These are phyloP conservation scores for Botrytis squamosa DNA, from an alignment of 2,329 filamentous ascomycete genomes.

Conservation along the genomic window DNA sequence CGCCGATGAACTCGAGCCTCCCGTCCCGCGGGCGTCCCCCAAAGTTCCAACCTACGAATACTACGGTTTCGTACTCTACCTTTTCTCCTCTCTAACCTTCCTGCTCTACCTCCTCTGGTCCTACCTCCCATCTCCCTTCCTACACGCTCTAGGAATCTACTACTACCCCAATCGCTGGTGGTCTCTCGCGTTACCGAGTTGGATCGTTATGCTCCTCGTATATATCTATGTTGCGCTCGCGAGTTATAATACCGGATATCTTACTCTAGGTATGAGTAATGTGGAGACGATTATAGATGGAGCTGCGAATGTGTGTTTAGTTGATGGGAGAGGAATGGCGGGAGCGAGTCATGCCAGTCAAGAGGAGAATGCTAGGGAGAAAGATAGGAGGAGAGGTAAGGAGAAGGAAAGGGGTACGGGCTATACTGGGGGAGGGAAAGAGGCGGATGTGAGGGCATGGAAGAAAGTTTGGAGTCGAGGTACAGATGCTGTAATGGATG, in stretches of 20 bases:
- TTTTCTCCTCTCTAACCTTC: slow-evolving; percentile 82
- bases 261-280: slow-evolving; percentile 76
- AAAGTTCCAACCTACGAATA: slow-evolving; percentile 99
- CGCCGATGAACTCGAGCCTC: slow-evolving; percentile 72
- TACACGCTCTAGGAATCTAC: slow-evolving; percentile 89
- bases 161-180: slow-evolving; percentile 99
- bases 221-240: slow-evolving; percentile 95
- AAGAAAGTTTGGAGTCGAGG: slow-evolving; percentile 82
- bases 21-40: slow-evolving; percentile 78
- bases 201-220: slow-evolving; percentile 80
- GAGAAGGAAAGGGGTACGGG: slow-evolving; percentile 19
- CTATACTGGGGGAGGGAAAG: slow-evolving; percentile 39
- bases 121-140: slow-evolving; percentile 85
- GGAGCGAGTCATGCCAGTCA: slow-evolving; percentile 42
- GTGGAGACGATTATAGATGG: slow-evolving; percentile 92
- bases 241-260: slow-evolving; percentile 82
- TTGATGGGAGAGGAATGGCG: slow-evolving; percentile 64
- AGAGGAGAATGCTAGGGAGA: slow-evolving; percentile 26
- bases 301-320: slow-evolving; percentile 77
- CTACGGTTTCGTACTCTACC: slow-evolving; percentile 96
- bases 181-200: slow-evolving; percentile 88
- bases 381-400: slow-evolving; percentile 39
- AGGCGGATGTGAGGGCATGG: slow-evolving; percentile 57
- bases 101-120: slow-evolving; percentile 69
- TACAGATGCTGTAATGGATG: slow-evolving; percentile 96